Evolutionary conservation across 1,284 basidiomycete genomes (phyloP).

Genomic region (Nidula niveotomentosa): DNA sequence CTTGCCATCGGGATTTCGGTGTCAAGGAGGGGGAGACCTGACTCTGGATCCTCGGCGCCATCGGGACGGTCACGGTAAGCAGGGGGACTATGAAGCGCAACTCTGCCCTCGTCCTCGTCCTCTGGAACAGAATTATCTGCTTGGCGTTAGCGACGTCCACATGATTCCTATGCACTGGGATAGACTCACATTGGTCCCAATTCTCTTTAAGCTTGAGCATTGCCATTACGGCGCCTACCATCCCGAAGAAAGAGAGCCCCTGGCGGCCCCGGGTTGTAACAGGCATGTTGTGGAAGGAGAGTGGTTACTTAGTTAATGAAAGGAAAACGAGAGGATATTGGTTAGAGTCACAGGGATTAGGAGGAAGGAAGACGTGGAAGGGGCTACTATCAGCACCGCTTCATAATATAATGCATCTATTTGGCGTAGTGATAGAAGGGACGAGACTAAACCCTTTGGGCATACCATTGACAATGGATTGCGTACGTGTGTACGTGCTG

Average conservation of each 20-base stretch:
- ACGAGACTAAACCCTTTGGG: background rate
- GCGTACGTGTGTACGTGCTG: too few species aligned
- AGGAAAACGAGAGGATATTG: background rate
- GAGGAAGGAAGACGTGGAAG: background rate
- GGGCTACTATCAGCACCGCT: background rate
- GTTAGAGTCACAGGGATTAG: background rate
- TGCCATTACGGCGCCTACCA: slow-evolving; percentile 45
- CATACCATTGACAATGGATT: too few species aligned
- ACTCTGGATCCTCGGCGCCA: slow-evolving; percentile 23
- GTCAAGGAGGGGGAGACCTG: slow-evolving; percentile 33
- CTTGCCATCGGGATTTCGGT: slow-evolving; percentile 33
- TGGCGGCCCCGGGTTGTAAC: background rate
- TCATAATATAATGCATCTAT: too few species aligned
- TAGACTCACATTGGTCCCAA: slow-evolving; percentile 44
- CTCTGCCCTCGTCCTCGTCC: slow-evolving; percentile 40
- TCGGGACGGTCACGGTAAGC: slow-evolving; percentile 14
- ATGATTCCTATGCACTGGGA: background rate
- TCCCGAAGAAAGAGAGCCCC: slow-evolving; percentile 37
- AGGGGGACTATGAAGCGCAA: slow-evolving; percentile 33
- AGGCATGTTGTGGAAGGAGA: background rate
- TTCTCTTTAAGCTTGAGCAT: slow-evolving; percentile 48
- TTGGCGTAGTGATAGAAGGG: background rate
- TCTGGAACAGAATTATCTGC: slow-evolving; percentile 40
- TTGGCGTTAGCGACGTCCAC: background rate
- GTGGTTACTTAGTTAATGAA: background rate